Conservation (phyloP, 2,329 filamentous ascomycete species). For the Talaromyces sp. region DNA sequence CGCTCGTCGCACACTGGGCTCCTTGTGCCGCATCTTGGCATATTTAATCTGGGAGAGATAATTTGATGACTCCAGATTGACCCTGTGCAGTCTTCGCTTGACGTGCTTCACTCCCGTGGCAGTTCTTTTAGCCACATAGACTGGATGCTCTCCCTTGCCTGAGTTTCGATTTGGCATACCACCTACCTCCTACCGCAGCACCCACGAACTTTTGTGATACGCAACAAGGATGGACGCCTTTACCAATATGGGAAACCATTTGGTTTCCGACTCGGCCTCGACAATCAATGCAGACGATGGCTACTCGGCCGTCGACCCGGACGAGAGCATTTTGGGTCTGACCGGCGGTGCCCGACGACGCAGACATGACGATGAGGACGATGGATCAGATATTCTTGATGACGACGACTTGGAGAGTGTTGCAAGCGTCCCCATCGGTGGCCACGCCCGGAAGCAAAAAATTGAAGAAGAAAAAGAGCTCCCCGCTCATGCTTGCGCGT, state of each 20-base stretch:
- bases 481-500: conserved; percentile 93
- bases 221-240: conserved; percentile 60
- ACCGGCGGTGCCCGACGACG: conserved; percentile 52
- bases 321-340: conserved; percentile 73
- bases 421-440: conserved; percentile 75
- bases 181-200: neutral
- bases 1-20: neutral
- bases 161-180: neutral
- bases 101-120: neutral
- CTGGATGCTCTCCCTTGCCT: conserved; percentile 3
- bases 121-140: neutral
- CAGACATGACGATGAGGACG: conserved; percentile 81
- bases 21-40: neutral
- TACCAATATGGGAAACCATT: conserved; percentile 79
- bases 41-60: neutral
- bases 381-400: conserved; percentile 75
- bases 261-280: conserved; percentile 76
- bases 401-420: conserved; percentile 75
- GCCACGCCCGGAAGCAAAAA: conserved; percentile 57
- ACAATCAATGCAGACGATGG: conserved; percentile 86
- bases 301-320: conserved; percentile 65
- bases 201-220: conserved; percentile 15
- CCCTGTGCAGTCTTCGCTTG: neutral
- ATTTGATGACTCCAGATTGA: neutral
- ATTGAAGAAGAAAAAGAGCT: conserved; percentile 83